Evolutionary conservation across 2,329 filamentous ascomycete species (phyloP), one percentile per base, ranked within the genome.

Genomic region (Fusarium denticulatum): DNA sequence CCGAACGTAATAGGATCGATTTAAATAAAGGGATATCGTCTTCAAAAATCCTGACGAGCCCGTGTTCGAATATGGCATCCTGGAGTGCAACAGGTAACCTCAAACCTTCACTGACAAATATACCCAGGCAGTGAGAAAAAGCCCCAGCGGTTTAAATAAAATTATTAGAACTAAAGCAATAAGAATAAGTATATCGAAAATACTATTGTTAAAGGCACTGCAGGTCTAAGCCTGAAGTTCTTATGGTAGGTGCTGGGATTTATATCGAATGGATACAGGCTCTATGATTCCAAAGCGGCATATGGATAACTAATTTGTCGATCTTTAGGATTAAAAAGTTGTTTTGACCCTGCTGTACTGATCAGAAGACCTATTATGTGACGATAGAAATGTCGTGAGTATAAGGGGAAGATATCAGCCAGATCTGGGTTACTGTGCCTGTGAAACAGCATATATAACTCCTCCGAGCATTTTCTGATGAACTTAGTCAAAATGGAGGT

Each of bases 111-210:
- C 40, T 36, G 13, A 5, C 13, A 46, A n/a, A 28, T 9, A 49
- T 13, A 28, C 13, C 8, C 13, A 26, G 22, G 14, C 16, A 49
- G 15, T 24, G 15, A 49, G 22, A 32, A 32, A 32, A 14, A 36
- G 2, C 6, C 20, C 6, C 11, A 9, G 7, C 5, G n/a, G 7
- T 36, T 28, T 4, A n/a, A 5, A 7, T 9, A 8, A 13, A 34
- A 13, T 2, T 15, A 24, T 11, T 20, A 7, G 11, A 36, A 28
- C 6, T 18, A 18, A 14, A 13, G 4, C 5, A 36, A 57, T 20
- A n/a, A 18, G 12, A 36, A 47, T 20, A n/a, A 26, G 1, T n/a
- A 12, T 10, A 22, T 16, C 22, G 18, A 16, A 6, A 13, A 16
- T 18, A 1, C 3, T 6, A 3, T 53, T 15, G 9, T 15, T 6